Base-by-base conservation (phyloP, 768 basidiomycete species). In the Boletus rex-veris region DNA sequence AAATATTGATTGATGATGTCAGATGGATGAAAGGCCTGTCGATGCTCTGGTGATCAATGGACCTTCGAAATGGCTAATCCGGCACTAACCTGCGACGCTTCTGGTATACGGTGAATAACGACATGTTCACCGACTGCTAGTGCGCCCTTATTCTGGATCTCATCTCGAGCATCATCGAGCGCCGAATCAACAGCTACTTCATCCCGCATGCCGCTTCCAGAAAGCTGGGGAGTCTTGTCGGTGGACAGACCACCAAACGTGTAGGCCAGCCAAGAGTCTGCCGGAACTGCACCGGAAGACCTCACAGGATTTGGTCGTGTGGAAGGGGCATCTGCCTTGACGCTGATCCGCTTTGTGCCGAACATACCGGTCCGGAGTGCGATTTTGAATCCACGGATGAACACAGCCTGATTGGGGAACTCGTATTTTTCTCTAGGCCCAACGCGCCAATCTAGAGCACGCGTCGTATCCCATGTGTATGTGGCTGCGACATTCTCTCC, bases 381-480 rank as follows among this genome's bases (percentile, higher is more conserved):
- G 12, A 63, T 45, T 39, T 63, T 63, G 45, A 61, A 63, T 11
- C 65, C 65, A 3, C 54, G 54, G 11, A 66, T 57, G 38, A 65
- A 66, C n/a, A 65, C 53, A 3, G 53, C 41, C 36, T 68, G 62
- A 38, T 68, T 64, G 12, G 50, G 39, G 6, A 43, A 6, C 4
- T 26, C 53, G 12, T 33, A 18, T 3, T 43, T 19, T 3, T 39
- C n/a, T 0, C 21, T 0, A 14, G 48, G 59, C 5, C 59, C 57
- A 12, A 28, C 39, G 28, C 57, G 57, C 48, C 49, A 54, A 15
- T 51, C 43, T 6, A 58, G 7, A 19, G 49, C 33, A 8, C 47
- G 49, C 2, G 40, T 48, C 4, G 55, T 57, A 3, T 47, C 52
- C 57, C 58, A 59, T 3, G 54, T 28, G n/a, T 53, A 60, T 1